Base-by-base conservation (phyloP, 2,329 filamentous ascomycete species). In the Achaetomium macrosporum region DNA sequence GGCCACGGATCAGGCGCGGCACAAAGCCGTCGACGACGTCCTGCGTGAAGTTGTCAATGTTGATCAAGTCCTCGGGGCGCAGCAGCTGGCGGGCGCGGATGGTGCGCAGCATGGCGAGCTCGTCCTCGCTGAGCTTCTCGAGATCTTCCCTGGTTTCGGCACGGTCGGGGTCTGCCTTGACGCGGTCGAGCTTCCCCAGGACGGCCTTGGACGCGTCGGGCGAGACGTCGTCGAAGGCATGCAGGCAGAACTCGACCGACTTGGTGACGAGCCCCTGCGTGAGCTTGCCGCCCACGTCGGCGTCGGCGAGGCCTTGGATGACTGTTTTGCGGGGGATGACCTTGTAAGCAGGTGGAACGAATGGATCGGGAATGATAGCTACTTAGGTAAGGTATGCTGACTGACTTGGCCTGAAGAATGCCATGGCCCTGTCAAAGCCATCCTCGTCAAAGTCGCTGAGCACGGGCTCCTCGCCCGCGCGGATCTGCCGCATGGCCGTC, bases 341-440 rank as follows among this genome's bases (percentile, higher is more conserved):
- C n/a, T n/a, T n/a, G n/a, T n/a, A n/a, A n/a, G n/a, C n/a, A n/a
- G n/a, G n/a, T n/a, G n/a, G n/a, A n/a, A n/a, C n/a, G n/a, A n/a
- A n/a, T n/a, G n/a, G n/a, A n/a, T n/a, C n/a, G 54, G 13, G 36
- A 9, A 16, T 39, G 10, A 13, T n/a, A n/a, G n/a, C n/a, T n/a
- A n/a, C n/a, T n/a, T n/a, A n/a, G n/a, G n/a, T n/a, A n/a, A n/a
- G n/a, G n/a, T n/a, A n/a, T n/a, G n/a, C n/a, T n/a, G n/a, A 44
- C 42, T 44, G 15, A 45, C 42, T 36, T 7, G 42, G 42, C n/a
- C 62, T 53, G 57, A 75, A 71, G 16, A 69, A 59, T 8, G 61
- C 59, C 57, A 76, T 76, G 1, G 73, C 74, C 19, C 66, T 57
- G 33, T 77, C 69, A 50, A 75, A 76, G 6, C 63, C 62, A 1